phyloP scores from a whole-genome alignment of 495 filamentous ascomycete genomes.

The Parathielavia appendiculata region DNA sequence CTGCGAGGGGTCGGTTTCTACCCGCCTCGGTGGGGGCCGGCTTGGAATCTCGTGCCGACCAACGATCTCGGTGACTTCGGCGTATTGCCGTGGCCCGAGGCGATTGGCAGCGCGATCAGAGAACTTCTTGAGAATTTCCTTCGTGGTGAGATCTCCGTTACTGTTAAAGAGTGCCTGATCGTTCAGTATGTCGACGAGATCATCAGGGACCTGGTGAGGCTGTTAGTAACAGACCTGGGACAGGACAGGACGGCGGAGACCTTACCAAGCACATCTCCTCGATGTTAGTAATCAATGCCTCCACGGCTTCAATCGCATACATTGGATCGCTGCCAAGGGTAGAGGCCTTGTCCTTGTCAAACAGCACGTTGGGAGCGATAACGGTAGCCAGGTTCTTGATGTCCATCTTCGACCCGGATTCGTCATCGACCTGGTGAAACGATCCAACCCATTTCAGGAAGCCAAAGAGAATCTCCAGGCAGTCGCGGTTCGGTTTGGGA shows the following conservation, averaged over 20 bases:
- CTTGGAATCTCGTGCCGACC: conserved; percentile 44
- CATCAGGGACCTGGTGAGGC: conserved; percentile 72
- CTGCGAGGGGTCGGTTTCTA: conserved; percentile 72
- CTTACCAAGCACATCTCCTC: conserved; percentile 95
- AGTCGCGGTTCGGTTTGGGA: conserved; percentile 88
- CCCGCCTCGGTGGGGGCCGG: conserved; percentile 47
- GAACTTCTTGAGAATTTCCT: conserved; percentile 90
- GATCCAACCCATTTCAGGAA: conserved; percentile 99
- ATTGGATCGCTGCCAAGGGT: conserved; percentile 77
- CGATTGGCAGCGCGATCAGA: conserved; percentile 64
- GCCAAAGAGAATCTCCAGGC: conserved; percentile 86
- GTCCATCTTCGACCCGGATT: conserved; percentile 95
- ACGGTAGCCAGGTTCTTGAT: conserved; percentile 98
- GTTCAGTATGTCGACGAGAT: conserved; percentile 76
- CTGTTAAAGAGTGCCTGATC: conserved; percentile 77
- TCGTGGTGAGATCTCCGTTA: conserved; percentile 83
- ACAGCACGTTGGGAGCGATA: conserved; percentile 92
- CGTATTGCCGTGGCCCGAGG: conserved; percentile 50
- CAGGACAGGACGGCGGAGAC: neutral
- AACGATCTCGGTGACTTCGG: conserved; percentile 52
- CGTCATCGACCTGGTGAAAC: conserved; percentile 94
- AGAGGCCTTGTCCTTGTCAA: conserved; percentile 58
- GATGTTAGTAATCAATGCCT: conserved; percentile 83
- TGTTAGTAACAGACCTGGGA: conserved; percentile 23
- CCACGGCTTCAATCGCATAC: conserved; percentile 85